Conservation (phyloP, 352 stramenopile genomes). For the Phytophthora pistaciae region DNA sequence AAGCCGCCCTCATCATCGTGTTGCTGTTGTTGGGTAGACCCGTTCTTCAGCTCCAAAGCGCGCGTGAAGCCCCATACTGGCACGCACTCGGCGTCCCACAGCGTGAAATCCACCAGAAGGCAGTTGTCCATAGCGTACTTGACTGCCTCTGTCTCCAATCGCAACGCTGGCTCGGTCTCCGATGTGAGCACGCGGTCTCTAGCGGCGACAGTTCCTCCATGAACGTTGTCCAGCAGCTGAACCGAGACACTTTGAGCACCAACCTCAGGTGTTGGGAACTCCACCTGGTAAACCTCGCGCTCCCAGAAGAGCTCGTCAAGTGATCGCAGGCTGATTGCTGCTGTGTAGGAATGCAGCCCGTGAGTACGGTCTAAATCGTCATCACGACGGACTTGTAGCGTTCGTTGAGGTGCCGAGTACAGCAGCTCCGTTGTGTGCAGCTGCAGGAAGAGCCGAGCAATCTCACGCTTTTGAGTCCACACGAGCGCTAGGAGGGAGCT, state of each 20-base stretch:
- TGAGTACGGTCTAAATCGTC: slow-evolving; percentile 44
- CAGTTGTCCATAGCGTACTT: slow-evolving; percentile 44
- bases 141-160: slow-evolving; percentile 55
- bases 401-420: slow-evolving; percentile 44
- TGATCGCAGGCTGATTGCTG: slow-evolving; percentile 54
- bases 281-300: slow-evolving; percentile 56
- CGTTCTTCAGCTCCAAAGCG: slow-evolving; percentile 27
- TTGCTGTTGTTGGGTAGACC: slow-evolving; percentile 5
- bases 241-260: slow-evolving; percentile 5
- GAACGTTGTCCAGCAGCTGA: slow-evolving; percentile 51
- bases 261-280: slow-evolving; percentile 28
- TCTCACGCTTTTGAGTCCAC: slow-evolving; percentile 50
- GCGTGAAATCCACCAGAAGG: slow-evolving; percentile 61
- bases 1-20: slow-evolving; percentile 10
- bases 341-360: slow-evolving; percentile 59
- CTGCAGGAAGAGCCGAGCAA: slow-evolving; percentile 60
- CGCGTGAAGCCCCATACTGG: slow-evolving; percentile 62
- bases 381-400: slow-evolving; percentile 48
- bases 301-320: slow-evolving; percentile 60
- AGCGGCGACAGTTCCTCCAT: slow-evolving; percentile 32
- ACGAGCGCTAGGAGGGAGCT: slow-evolving; percentile 65
- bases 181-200: slow-evolving; percentile 52
- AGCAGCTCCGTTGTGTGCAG: slow-evolving; percentile 59
- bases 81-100: slow-evolving; percentile 60
- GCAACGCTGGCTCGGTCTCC: slow-evolving; percentile 24